A percentile compares a stretch with the other conserved stretches of the same genome.
Conservation (phyloP, 768 basidiomycete species). For the Suillus tomentosus region DNA sequence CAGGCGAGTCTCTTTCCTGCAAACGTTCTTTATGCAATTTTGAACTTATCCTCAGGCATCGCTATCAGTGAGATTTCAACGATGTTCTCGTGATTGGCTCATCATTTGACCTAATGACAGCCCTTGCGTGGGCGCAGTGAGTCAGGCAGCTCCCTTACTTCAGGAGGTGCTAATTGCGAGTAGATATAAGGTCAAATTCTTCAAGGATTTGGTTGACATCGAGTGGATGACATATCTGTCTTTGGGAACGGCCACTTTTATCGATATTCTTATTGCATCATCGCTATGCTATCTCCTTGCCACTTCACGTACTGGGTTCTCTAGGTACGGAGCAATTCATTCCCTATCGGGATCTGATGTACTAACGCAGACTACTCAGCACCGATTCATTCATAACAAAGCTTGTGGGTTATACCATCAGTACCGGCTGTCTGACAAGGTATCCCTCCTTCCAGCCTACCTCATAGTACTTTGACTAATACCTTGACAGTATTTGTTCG, state of each 20-base stretch:
- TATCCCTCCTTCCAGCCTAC: not conserved
- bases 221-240: not conserved
- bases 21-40: not conserved
- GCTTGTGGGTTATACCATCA: not conserved
- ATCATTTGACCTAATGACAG: not conserved
- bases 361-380: not conserved
- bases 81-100: not conserved
- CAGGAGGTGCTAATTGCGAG: not conserved
- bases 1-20: not conserved
- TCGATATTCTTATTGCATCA: not conserved
- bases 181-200: not conserved
- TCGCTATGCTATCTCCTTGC: not conserved
- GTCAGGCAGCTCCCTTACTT: not conserved
- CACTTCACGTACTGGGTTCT: constrained; percentile 4
- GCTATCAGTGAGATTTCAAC: not conserved
- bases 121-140: not conserved
- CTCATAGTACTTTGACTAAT: not conserved
- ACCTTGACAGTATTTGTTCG: not conserved
- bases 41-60: not conserved
- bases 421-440: not conserved
- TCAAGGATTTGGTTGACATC: not conserved
- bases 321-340: not conserved
- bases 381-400: constrained; percentile 1
- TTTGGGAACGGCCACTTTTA: not conserved
- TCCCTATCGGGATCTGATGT: not conserved